Percentiles rank a stretch among this genome's conserved stretches.
These are phyloP conservation scores for Russula dissimulans DNA, from an alignment of 768 basidiomycete genomes.

Conservation along the genomic window DNA sequence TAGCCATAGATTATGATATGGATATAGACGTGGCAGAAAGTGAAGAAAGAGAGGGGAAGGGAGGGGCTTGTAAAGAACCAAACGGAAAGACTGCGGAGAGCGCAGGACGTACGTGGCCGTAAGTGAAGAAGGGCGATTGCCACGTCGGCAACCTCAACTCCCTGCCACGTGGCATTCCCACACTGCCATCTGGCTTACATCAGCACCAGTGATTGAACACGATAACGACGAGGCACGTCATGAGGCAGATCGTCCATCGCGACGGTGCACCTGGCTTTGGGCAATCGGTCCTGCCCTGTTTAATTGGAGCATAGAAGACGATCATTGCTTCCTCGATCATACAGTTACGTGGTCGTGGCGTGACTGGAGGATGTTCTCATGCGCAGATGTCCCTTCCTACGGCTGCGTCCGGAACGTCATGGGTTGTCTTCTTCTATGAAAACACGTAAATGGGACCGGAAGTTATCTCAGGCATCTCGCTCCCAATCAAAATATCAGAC, in stretches of 20 bases:
- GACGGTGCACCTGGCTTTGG: neutral
- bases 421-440: neutral
- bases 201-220: neutral
- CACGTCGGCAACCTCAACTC: conserved; percentile 1
- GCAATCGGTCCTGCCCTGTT: neutral
- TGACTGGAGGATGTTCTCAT: neutral
- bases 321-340: neutral
- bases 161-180: conserved; percentile 4
- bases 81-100: conserved; percentile 5
- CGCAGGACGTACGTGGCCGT: conserved; percentile 22
- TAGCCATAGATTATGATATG: conserved; percentile 2
- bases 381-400: neutral
- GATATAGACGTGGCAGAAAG: neutral
- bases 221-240: neutral
- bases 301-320: neutral
- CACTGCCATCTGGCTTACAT: no score
- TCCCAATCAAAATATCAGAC: neutral
- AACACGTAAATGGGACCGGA: neutral
- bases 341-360: no score
- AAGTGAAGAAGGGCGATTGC: conserved; percentile 16
- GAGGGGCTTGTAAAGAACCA: neutral
- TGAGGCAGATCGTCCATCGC: neutral
- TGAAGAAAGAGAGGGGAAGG: neutral
- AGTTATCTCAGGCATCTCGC: neutral
- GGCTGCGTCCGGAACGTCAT: neutral